A percentile compares a stretch with the other conserved stretches of the same genome.
phyloP scores from a whole-genome alignment of 176 grass and related monocot species.

The Phoenix dactylifera region DNA sequence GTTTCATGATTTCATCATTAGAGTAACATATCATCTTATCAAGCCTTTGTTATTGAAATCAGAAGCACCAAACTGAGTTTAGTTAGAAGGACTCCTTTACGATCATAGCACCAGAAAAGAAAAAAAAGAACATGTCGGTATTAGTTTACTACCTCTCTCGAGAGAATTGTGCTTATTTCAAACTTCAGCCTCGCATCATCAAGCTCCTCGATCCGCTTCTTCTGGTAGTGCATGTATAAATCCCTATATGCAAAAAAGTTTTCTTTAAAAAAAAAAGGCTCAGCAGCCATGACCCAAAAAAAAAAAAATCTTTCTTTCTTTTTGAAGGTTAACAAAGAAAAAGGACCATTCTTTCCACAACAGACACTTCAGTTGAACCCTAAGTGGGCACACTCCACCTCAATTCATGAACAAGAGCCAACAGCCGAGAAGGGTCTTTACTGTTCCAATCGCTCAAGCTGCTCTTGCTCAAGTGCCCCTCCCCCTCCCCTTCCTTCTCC shows the following conservation, averaged over 20 bases:
- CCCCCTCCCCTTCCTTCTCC: conserved; percentile 6
- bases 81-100: too few relatives aligned
- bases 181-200: conserved; percentile 79
- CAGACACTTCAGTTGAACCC: not conserved
- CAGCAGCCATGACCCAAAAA: conserved; percentile 2
- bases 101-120: too few relatives aligned
- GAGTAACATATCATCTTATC: too few relatives aligned
- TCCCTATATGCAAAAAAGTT: conserved; percentile 28
- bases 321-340: too few relatives aligned
- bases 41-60: too few relatives aligned
- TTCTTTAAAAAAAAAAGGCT: not conserved
- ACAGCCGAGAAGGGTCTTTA: conserved; percentile 37
- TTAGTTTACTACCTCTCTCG: conserved; percentile 50
- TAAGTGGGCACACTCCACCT: conserved; percentile 18
- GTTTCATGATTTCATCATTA: too few relatives aligned
- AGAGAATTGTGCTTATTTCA: conserved; percentile 83
- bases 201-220: conserved; percentile 46
- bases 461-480: conserved; percentile 29
- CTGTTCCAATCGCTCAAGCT: conserved; percentile 53
- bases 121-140: too few relatives aligned
- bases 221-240: conserved; percentile 75
- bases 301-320: too few relatives aligned
- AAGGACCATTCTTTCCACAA: too few relatives aligned
- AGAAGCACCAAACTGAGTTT: too few relatives aligned
- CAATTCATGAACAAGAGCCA: conserved; percentile 53